A percentile compares a stretch with the other conserved stretches of the same genome.
Evolutionary conservation across 1,139 yeast genomes (phyloP).

Genomic region (Blastobotrys apis): DNA sequence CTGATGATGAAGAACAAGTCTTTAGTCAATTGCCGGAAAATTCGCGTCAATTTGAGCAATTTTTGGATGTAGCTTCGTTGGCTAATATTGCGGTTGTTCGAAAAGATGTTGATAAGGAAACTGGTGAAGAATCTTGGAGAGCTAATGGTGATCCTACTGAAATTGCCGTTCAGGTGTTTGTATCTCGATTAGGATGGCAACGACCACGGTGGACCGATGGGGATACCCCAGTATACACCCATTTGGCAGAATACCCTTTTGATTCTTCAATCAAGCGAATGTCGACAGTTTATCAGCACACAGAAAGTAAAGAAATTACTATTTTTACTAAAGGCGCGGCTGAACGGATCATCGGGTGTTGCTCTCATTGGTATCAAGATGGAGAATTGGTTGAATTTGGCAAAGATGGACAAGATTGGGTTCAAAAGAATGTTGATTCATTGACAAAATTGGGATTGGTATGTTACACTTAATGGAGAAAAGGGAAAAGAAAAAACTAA

Average conservation of each 20-base stretch:
- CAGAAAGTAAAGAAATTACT: slow-evolving; percentile 34
- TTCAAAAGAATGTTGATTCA: slow-evolving; percentile 57
- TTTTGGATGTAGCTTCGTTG: slow-evolving; percentile 60
- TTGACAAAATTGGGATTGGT: slow-evolving; percentile 61
- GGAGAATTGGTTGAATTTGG: slow-evolving; percentile 15
- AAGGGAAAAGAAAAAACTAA: slow-evolving; percentile 2
- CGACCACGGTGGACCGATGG: slow-evolving; percentile 43
- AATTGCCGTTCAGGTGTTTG: slow-evolving; percentile 73
- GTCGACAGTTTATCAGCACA: slow-evolving; percentile 54
- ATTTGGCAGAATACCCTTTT: slow-evolving; percentile 67
- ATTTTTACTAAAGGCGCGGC: slow-evolving; percentile 77
- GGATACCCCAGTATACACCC: slow-evolving; percentile 32
- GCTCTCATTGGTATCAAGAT: slow-evolving; percentile 51
- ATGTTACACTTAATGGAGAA: neutral
- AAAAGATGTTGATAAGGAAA: slow-evolving; percentile 38
- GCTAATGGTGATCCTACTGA: slow-evolving; percentile 87
- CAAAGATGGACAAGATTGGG: slow-evolving; percentile 30
- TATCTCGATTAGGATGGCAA: slow-evolving; percentile 49
- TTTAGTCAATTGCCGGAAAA: slow-evolving; percentile 22
- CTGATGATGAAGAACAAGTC: slow-evolving; percentile 35
- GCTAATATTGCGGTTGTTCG: slow-evolving; percentile 69
- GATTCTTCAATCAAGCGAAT: slow-evolving; percentile 74
- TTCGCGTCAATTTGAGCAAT: slow-evolving; percentile 36
- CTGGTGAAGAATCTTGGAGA: slow-evolving; percentile 49
- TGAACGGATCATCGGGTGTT: slow-evolving; percentile 60